These are phyloP conservation scores for Emergomyces africanus DNA, from an alignment of 2,329 filamentous ascomycete genomes.

Conservation along the genomic window DNA sequence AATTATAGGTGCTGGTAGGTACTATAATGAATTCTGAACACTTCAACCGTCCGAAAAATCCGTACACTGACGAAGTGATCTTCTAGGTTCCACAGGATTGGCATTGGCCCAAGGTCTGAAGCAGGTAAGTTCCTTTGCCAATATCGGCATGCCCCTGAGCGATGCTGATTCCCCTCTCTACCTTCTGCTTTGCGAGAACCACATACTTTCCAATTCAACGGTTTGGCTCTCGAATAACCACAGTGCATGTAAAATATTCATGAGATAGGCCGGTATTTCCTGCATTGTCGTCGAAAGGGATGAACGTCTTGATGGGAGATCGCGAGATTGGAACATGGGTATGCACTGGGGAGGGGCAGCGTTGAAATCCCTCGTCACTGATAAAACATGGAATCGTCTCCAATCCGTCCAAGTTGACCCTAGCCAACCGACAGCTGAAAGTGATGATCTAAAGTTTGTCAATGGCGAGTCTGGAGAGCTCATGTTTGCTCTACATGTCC, in stretches of 20 bases:
- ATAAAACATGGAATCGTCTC: conserved; percentile 12
- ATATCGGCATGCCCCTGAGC: background rate
- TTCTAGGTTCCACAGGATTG: background rate
- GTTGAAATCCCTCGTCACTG: conserved; percentile 12
- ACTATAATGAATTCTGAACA: background rate
- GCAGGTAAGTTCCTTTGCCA: background rate
- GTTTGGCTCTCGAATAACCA: background rate
- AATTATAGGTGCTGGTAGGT: background rate
- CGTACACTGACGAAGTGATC: background rate
- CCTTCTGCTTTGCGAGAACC: background rate
- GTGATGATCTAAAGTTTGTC: conserved; percentile 12
- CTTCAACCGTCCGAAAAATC: background rate
- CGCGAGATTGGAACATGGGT: conserved; percentile 19
- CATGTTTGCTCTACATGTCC: conserved; percentile 12
- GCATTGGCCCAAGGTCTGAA: conserved; percentile 2
- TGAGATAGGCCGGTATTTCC: conserved; percentile 7
- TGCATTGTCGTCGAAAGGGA: conserved; percentile 16
- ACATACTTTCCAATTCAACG: background rate
- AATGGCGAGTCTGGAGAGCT: conserved; percentile 14
- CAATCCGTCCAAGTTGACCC: conserved; percentile 13
- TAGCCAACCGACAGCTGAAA: conserved; percentile 10
- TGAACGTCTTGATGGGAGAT: conserved; percentile 11
- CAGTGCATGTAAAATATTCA: background rate
- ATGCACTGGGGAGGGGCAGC: conserved; percentile 16
- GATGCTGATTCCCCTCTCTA: background rate